Conservation (phyloP, 2,329 filamentous ascomycete genomes). For the Pleomassaria siparia region DNA sequence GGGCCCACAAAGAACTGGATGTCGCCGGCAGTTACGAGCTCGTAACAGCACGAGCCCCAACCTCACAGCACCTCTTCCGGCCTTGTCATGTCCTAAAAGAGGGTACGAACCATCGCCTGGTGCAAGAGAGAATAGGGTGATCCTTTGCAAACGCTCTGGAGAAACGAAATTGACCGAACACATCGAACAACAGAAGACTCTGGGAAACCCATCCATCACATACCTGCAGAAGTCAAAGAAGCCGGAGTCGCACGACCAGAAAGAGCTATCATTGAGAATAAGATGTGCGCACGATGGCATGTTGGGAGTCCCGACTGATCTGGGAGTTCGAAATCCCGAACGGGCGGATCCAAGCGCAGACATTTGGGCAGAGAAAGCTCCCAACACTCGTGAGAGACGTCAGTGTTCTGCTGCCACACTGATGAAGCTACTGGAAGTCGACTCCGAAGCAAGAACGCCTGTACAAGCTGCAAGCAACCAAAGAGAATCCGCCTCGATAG, state of each 20-base stretch:
- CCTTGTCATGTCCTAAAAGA: neutral
- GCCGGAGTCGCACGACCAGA: too few relatives aligned
- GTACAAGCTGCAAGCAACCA: neutral
- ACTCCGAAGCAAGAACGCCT: neutral
- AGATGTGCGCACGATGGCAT: neutral
- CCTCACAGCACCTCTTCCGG: neutral
- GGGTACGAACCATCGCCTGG: too few relatives aligned
- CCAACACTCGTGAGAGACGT: neutral
- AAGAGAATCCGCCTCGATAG: neutral
- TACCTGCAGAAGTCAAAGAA: too few relatives aligned
- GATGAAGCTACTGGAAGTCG: neutral
- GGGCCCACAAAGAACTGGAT: neutral
- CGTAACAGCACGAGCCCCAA: neutral
- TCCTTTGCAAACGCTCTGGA: neutral
- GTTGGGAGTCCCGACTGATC: neutral
- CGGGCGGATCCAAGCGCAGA: neutral
- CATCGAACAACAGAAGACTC: too few relatives aligned
- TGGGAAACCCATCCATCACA: too few relatives aligned
- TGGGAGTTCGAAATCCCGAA: neutral
- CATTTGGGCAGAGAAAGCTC: neutral
- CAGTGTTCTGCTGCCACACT: neutral
- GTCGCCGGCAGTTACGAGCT: neutral
- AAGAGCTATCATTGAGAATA: neutral
- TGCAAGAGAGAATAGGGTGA: too few relatives aligned
- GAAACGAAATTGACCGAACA: neutral